Conservation (phyloP, 2,329 filamentous ascomycete genomes). For the Magnaporthiopsis incrustans region DNA sequence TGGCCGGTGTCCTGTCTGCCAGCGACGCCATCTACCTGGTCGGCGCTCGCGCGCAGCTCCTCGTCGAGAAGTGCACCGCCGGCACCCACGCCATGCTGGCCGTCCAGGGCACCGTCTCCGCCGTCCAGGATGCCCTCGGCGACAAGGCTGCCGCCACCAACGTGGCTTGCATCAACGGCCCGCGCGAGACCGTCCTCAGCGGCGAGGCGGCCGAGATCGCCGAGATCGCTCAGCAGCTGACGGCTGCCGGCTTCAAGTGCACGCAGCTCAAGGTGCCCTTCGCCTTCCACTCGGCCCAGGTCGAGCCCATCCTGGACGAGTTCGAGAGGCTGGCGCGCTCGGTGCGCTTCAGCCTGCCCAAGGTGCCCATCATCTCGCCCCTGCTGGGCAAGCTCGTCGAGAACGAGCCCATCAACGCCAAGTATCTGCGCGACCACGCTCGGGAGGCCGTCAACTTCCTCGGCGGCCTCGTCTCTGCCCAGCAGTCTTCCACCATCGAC, state of each 20-base stretch:
- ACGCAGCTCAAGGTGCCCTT: conserved; percentile 41
- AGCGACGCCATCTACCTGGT: conserved; percentile 67
- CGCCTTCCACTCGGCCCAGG: conserved; percentile 46
- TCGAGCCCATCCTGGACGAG: conserved; percentile 47
- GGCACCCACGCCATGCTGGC: conserved; percentile 56
- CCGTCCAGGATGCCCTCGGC: conserved; percentile 43
- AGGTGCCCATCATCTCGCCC: conserved; percentile 59
- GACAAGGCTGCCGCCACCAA: conserved; percentile 32
- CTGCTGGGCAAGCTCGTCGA: conserved; percentile 54
- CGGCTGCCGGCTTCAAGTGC: conserved; percentile 29
- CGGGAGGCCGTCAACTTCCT: conserved; percentile 64
- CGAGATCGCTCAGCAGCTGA: conserved; percentile 31
- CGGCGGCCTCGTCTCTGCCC: conserved; percentile 50
- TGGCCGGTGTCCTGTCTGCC: conserved; percentile 62
- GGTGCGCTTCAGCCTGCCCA: conserved; percentile 34
- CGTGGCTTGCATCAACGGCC: conserved; percentile 67
- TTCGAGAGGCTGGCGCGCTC: conserved; percentile 40
- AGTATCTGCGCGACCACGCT: conserved; percentile 57
- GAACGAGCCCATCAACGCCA: conserved; percentile 45
- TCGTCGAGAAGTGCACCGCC: conserved; percentile 56
- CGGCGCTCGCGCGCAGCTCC: conserved; percentile 56
- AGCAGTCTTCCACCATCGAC: conserved; percentile 50
- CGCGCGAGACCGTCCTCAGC: conserved; percentile 64
- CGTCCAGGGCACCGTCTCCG: conserved; percentile 38
- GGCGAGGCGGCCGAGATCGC: conserved; percentile 33